These are phyloP conservation scores for Arctium minus DNA, from an alignment of 129 eudicot genomes.

Conservation along the genomic window DNA sequence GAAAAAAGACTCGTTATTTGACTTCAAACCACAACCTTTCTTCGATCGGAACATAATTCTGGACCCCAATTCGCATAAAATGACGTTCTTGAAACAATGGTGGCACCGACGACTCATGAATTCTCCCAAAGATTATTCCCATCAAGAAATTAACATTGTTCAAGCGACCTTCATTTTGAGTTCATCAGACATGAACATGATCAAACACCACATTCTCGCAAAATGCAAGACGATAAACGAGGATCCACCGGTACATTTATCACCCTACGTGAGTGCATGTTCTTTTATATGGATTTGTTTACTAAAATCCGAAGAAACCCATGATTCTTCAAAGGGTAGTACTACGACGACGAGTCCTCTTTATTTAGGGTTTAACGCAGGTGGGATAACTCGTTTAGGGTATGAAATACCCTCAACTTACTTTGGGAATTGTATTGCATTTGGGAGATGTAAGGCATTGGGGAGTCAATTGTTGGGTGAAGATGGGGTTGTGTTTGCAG, in stretches of 20 bases:
- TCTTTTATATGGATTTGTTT: conserved; percentile 40
- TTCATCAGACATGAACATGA: conserved; percentile 24
- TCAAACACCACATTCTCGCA: conserved; percentile 22
- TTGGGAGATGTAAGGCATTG: conserved; percentile 35
- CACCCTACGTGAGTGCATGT: conserved; percentile 38
- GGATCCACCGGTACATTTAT: conserved; percentile 28
- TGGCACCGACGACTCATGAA: conserved; percentile 4
- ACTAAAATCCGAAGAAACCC: conserved; percentile 10
- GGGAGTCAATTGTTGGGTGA: conserved; percentile 25
- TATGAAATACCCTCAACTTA: conserved; percentile 28
- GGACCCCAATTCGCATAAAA: conserved; percentile 16
- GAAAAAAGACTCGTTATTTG: not conserved
- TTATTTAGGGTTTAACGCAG: conserved; percentile 48
- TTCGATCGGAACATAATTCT: conserved; percentile 26
- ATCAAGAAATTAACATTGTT: conserved; percentile 10
- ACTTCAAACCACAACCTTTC: not conserved
- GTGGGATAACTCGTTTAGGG: conserved; percentile 40
- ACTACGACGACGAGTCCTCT: not conserved
- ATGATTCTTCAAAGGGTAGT: not conserved
- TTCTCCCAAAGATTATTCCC: not conserved
- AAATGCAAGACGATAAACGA: conserved; percentile 26
- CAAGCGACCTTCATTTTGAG: conserved; percentile 37
- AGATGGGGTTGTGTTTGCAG: conserved; percentile 37
- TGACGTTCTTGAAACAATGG: conserved; percentile 26
- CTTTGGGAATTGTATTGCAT: conserved; percentile 45